Base-by-base conservation (phyloP, 2,329 filamentous ascomycete species). In the Neoascochyta sp. region DNA sequence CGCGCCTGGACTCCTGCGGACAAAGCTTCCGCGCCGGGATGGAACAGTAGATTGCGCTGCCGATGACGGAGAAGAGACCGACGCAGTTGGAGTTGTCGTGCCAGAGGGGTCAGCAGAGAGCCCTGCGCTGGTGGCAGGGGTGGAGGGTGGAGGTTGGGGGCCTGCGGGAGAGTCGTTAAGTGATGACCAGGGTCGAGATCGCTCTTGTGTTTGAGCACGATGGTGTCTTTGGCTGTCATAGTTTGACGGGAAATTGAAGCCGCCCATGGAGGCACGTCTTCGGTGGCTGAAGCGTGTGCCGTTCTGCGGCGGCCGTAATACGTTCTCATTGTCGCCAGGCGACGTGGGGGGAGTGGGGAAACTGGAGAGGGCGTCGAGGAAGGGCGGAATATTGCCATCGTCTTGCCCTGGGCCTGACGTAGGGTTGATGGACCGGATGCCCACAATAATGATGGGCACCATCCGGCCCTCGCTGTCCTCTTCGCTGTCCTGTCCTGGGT, bases 401-500 rank as follows among this genome's bases (percentile, higher is more conserved):
- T 66, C 63, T 12, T 65, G 63, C 14, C 64, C 57, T 9, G 66
- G 64, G 41, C 66, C 68, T 15, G 66, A 67, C 27, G 60, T 62
- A 12, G 76, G 71, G 17, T 74, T 77, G 35, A 83, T 78, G 15
- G 79, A 81, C 30, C 80, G 68, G 32, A 83, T 81, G 31, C 80
- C 80, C 22, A 83, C 80, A 29, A 83, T 80, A 23, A 83, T 81
- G 40, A 83, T 73, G 7, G 80, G 81, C 21, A 83, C 76, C 60
- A 80, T 80, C 13, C 80, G 69, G 25, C 74, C 74, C 30, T 65
- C 65, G 20, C 66, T 65, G 13, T 66, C 67, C n/a, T 63, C 61
- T 32, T 54, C 50, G 17, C 45, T 47, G 24, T 52, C 47, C 9
- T 43, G 43, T 11, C 36, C 40, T 9, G 46, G 41, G 12, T 43